Base-by-base conservation (phyloP, 352 stramenopile genomes). In the Globisporangium abappressorium region DNA sequence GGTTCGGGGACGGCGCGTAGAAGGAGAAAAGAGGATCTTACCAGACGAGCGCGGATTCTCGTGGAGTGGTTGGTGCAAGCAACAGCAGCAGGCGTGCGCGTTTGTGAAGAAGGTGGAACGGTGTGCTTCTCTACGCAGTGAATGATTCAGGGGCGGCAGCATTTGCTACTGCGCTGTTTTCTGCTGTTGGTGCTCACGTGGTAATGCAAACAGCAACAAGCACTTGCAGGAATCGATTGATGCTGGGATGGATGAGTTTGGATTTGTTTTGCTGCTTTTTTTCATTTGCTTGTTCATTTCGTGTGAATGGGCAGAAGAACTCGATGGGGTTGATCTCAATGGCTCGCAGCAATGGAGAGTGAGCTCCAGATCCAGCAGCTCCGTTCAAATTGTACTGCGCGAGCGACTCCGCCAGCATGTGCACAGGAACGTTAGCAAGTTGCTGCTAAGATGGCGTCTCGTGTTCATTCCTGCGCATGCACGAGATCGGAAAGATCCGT, bases 11-110 rank as follows among this genome's bases (percentile, higher is more conserved):
- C 18, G 43, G 56, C 24, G 38, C n/a, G 57, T 54, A 54, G 36
- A 34, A 28, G n/a, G 46, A 63, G 57, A 63, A 36, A 47, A 30
- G 47, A 55, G 47, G 47, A 51, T 51, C 12, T 22, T 20, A 43
- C 36, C 36, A 43, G 43, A 51, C 43, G 15, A 51, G 18, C 43
- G 18, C 2, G 18, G 18, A 22, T 5, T n/a, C 43, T 51, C 18
- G 18, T 22, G 43, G 43, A 51, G 43, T 20, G 43, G 18, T 20
- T 51, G 43, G 43, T 51, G 18, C 43, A 51, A 51, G 18, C 43
- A 9, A 47, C 36, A 43, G 12, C 41, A 51, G 18, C 43, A 51
- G 18, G 43, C 20, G 43, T 51, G 41, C 15, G 41, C 41, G 15
- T 22, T 49, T 49, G 41, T 18, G 15, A 47, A 20, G 14, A 18